These are phyloP conservation scores for Phalaenopsis aphrodite DNA, from an alignment of 106 monocot species.

Conservation along the genomic window DNA sequence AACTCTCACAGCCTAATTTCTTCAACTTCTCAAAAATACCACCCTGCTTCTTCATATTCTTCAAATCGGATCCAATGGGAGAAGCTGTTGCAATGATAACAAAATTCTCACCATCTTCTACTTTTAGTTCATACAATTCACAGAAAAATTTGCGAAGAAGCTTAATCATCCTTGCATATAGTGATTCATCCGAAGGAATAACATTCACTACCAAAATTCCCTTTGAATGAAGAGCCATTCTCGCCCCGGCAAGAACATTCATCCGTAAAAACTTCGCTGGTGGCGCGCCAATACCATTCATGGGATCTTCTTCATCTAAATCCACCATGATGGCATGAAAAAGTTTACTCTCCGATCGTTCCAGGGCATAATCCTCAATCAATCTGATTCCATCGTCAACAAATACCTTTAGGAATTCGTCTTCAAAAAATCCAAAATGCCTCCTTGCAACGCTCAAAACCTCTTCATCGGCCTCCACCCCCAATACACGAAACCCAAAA, in stretches of 20 bases:
- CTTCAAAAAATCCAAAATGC: conserved; percentile 67
- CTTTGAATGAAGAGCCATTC: conserved; percentile 20
- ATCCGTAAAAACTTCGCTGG: conserved; percentile 42
- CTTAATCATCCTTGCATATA: conserved; percentile 29
- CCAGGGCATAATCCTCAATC: conserved; percentile 19
- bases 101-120: conserved; percentile 64
- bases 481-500: conserved; percentile 61
- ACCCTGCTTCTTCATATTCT: not conserved
- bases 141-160: conserved; percentile 39
- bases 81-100: conserved; percentile 46
- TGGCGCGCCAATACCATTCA: conserved; percentile 39
- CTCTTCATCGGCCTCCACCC: conserved; percentile 63
- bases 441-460: conserved; percentile 52
- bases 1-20: conserved; percentile 18
- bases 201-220: conserved; percentile 72
- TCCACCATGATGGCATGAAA: conserved; percentile 83
- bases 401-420: conserved; percentile 35
- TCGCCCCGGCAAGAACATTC: conserved; percentile 38
- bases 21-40: conserved; percentile 23
- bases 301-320: conserved; percentile 53
- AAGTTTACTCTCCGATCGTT: not conserved
- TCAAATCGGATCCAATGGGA: not conserved
- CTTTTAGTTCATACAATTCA: conserved; percentile 66
- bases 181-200: conserved; percentile 23
- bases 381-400: conserved; percentile 58